Percentiles rank a stretch among this genome's conserved stretches.
Evolutionary conservation across 1,284 basidiomycete genomes (phyloP).

Genomic region (Takashimella koratensis): DNA sequence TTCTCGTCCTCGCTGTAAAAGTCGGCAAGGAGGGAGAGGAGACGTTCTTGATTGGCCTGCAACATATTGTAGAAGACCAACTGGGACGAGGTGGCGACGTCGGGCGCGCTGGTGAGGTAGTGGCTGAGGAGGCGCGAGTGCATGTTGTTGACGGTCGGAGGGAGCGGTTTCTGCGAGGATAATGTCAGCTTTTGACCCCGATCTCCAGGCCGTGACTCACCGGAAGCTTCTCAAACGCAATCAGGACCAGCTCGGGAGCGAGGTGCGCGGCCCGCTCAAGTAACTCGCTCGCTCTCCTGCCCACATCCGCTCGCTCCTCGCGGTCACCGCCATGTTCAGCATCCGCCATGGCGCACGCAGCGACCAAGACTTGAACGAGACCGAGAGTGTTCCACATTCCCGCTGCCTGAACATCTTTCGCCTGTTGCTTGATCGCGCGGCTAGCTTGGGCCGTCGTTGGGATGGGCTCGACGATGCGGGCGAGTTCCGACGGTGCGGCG

Average conservation of each 20-base stretch:
- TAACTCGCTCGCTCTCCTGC: conserved; percentile 76
- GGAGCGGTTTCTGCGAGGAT: conserved; percentile 74
- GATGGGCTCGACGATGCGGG: conserved; percentile 75
- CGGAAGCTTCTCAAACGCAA: conserved; percentile 86
- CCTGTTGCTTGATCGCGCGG: conserved; percentile 59
- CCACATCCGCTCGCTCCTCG: conserved; percentile 66
- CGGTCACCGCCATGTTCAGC: conserved; percentile 51
- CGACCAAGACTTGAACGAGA: conserved; percentile 79
- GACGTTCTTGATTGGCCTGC: conserved; percentile 80
- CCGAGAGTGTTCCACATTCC: conserved; percentile 92
- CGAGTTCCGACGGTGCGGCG: conserved; percentile 70
- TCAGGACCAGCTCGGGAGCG: conserved; percentile 88
- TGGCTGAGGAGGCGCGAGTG: conserved; percentile 79
- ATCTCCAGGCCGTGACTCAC: conserved; percentile 55
- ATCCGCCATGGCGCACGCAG: conserved; percentile 35
- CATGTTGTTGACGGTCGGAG: conserved; percentile 78
- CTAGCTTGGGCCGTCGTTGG: conserved; percentile 54
- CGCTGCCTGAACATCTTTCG: conserved; percentile 66
- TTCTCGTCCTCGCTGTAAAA: conserved; percentile 89
- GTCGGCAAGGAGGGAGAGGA: conserved; percentile 81
- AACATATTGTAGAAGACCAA: conserved; percentile 95
- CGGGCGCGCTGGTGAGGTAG: conserved; percentile 60
- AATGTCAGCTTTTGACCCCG: conserved; percentile 1
- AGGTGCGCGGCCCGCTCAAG: conserved; percentile 76
- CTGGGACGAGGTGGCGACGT: conserved; percentile 66